Base-by-base conservation (phyloP, 805 yeast genomes). In the Alloascoidea africana region DNA sequence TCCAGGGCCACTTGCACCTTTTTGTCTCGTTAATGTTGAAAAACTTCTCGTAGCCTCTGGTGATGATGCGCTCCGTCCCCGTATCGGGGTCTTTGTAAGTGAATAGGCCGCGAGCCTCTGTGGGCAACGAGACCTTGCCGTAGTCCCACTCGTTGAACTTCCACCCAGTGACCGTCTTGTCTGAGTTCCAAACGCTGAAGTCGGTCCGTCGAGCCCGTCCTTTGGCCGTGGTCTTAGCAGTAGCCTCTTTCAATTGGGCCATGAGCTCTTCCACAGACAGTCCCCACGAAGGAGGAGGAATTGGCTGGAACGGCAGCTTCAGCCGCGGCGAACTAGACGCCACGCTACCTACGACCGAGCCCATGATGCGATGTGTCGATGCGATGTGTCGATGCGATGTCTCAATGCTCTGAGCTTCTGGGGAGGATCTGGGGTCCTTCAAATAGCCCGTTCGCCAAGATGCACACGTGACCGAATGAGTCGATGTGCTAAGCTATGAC, bases 31-130 rank as follows among this genome's bases (percentile, higher is more conserved):
- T 70, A 3, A 85, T 62, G 51, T 82, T 89, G 68, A 85, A 91
- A 56, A 91, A 91, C 58, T 91, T 91, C 56, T 91, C 91, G 53
- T 91, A 91, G 0, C 99, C 98, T 46, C 99, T 62, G 1, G 77
- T 75, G 2, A 73, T 74, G 16, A 91, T 79, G 18, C 43, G 46
- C 4, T 44, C 41, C 6, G 42, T 46, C n/a, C 51, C 44, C 1
- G 42, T 47, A 1, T 47, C 45, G 13, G 57, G 59, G 4, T 61
- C 59, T 8, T 56, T 54, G 3, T 59, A 35, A 0, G 73, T 80
- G 54, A 89, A 89, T 13, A 89, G 54, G 0, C 98, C 98, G 39
- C 98, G 66, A 0, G 96, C 94, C 37, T 73, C 59, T 3, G 73
- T 64, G 0, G 96, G 95, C 5, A 89, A 59, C 1, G 40, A 41